These are phyloP conservation scores for Aspergillus sp. DNA, from an alignment of 2,329 filamentous ascomycete species.

Conservation along the genomic window DNA sequence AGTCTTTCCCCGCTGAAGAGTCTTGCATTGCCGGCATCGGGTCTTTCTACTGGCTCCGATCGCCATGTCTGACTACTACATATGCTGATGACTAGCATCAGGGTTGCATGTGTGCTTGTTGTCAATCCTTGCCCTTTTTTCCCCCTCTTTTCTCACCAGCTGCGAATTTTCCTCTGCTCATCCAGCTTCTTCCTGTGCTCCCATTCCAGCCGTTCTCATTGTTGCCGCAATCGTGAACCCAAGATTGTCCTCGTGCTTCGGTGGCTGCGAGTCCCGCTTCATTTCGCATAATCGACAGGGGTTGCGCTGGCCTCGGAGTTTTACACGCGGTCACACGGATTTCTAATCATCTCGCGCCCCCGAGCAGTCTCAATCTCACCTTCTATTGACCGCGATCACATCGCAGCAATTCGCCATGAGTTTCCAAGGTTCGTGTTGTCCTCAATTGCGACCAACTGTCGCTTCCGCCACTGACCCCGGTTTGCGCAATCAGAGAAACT, in stretches of 20 bases:
- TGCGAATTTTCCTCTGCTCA: neutral
- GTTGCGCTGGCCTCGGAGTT: neutral
- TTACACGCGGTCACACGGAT: neutral
- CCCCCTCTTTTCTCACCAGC: neutral
- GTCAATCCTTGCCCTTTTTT: neutral
- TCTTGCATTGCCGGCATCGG: neutral
- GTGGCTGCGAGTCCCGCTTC: no score
- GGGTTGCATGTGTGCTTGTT: neutral
- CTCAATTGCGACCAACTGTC: neutral
- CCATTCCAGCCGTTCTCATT: neutral
- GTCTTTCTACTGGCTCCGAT: neutral
- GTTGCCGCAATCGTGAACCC: neutral
- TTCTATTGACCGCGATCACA: neutral
- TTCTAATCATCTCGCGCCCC: neutral
- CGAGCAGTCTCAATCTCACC: neutral
- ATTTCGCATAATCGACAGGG: neutral
- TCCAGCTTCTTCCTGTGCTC: conserved; percentile 4
- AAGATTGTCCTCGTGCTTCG: no score
- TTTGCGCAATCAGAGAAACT: conserved; percentile 4
- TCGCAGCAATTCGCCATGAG: neutral
- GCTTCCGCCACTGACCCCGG: neutral
- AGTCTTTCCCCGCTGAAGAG: neutral
- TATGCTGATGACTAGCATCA: neutral
- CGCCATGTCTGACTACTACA: neutral
- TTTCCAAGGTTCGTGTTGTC: conserved; percentile 3